Conservation (phyloP, 345 rosid species). For the Bretschneidera sinensis region DNA sequence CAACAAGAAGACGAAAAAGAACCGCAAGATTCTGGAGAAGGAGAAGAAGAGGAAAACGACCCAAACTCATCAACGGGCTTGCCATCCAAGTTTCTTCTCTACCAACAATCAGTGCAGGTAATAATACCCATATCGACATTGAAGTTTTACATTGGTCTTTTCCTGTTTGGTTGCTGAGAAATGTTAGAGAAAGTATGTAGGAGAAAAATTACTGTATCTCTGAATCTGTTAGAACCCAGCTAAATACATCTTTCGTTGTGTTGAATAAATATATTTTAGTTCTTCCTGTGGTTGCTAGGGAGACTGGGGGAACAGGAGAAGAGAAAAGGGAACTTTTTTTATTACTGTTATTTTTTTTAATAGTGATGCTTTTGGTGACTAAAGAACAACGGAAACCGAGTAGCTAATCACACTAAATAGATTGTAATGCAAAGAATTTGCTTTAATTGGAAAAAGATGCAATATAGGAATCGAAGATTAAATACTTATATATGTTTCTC, state of each 20-base stretch:
- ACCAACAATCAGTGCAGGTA: constrained; percentile 89
- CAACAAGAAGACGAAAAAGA: constrained; percentile 20
- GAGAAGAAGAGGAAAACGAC: constrained; percentile 25
- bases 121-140: not conserved
- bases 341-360: too few species aligned
- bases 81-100: constrained; percentile 77
- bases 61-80: constrained; percentile 26
- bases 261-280: not conserved
- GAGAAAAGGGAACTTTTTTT: too few species aligned
- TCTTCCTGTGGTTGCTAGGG: not conserved
- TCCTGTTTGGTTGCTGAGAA: constrained; percentile 6
- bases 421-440: too few species aligned
- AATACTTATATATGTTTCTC: too few species aligned
- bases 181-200: not conserved
- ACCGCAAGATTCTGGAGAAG: constrained; percentile 18
- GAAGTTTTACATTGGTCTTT: not conserved
- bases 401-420: too few species aligned
- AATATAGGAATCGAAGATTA: not conserved
- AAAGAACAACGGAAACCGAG: too few species aligned
- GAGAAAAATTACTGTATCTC: not conserved
- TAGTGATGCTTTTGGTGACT: not conserved
- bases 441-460: constrained; percentile 1
- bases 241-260: constrained; percentile 2
- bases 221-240: not conserved
- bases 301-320: too few species aligned